Percentiles rank a stretch among this genome's conserved stretches.
Evolutionary conservation across 768 basidiomycete species (phyloP).

Genomic region (Trametopsis cervina): DNA sequence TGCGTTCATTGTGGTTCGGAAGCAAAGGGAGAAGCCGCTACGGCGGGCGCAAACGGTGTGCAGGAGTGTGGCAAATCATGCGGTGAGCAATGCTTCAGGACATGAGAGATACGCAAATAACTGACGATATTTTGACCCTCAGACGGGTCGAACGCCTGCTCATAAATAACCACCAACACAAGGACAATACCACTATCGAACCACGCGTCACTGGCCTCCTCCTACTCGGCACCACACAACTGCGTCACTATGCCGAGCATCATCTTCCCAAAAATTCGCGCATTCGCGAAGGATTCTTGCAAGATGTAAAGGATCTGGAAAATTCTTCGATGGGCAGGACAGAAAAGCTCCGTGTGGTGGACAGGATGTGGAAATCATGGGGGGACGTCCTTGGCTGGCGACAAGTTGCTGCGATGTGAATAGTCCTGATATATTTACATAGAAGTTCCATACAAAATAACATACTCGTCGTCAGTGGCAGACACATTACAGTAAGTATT

Average conservation of each 20-base stretch:
- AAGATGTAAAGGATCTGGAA: constrained; percentile 80
- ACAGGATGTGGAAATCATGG: constrained; percentile 90
- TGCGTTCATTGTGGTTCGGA: constrained; percentile 43
- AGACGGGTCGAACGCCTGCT: constrained; percentile 68
- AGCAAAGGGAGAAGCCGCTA: constrained; percentile 42
- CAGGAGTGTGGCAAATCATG: constrained; percentile 64
- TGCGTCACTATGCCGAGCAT: constrained; percentile 57
- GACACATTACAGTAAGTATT: too few species aligned
- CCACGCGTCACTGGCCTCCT: constrained; percentile 68
- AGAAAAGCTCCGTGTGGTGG: constrained; percentile 72
- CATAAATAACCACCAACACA: constrained; percentile 35
- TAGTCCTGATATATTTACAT: too few species aligned
- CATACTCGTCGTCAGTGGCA: too few species aligned
- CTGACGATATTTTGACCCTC: not conserved
- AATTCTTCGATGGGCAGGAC: constrained; percentile 57
- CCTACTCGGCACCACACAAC: constrained; percentile 59
- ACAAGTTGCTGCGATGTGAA: not conserved
- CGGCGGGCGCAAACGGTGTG: constrained; percentile 49
- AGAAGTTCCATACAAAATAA: too few species aligned
- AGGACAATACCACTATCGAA: constrained; percentile 28
- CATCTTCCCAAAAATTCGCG: constrained; percentile 51
- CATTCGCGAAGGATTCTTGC: constrained; percentile 72
- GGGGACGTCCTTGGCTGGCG: constrained; percentile 59
- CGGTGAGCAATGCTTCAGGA: constrained; percentile 34
- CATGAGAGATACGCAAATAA: not conserved